A percentile compares a stretch with the other conserved stretches of the same genome.
These are phyloP conservation scores for Phytophthora melonis DNA, from an alignment of 352 stramenopile genomes.

Conservation along the genomic window DNA sequence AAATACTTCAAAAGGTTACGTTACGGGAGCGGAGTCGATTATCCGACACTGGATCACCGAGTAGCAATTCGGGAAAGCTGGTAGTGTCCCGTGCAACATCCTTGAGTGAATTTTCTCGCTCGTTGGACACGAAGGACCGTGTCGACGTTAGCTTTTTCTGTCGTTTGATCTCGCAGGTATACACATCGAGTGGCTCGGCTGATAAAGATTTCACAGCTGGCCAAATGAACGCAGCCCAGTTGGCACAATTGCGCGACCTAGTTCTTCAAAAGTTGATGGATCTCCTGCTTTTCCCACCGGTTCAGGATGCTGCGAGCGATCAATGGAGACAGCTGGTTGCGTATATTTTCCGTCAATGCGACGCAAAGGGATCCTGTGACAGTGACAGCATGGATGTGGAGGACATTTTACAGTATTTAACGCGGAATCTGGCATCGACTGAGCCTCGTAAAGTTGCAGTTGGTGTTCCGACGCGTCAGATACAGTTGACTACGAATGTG, in stretches of 20 bases:
- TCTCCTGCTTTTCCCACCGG: slow-evolving; percentile 60
- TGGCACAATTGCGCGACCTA: slow-evolving; percentile 55
- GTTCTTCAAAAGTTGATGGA: slow-evolving; percentile 80
- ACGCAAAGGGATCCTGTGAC: slow-evolving; percentile 28
- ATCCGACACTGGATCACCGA: slow-evolving; percentile 20
- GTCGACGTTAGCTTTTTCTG: slow-evolving; percentile 85
- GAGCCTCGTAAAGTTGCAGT: slow-evolving; percentile 33
- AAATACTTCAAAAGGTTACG: slow-evolving; percentile 52
- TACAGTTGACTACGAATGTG: slow-evolving; percentile 43
- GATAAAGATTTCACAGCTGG: slow-evolving; percentile 39
- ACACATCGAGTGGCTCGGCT: slow-evolving; percentile 39
- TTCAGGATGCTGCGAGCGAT: slow-evolving; percentile 40
- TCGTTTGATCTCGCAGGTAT: slow-evolving; percentile 77
- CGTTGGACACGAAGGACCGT: slow-evolving; percentile 38
- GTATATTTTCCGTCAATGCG: slow-evolving; percentile 63
- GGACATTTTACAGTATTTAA: slow-evolving; percentile 75
- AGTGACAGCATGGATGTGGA: slow-evolving; percentile 52
- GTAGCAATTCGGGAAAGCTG: slow-evolving; percentile 19
- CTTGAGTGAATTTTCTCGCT: slow-evolving; percentile 35
- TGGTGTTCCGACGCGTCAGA: slow-evolving; percentile 34
- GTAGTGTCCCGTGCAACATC: slow-evolving; percentile 24
- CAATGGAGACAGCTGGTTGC: slow-evolving; percentile 78
- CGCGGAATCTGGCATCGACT: slow-evolving; percentile 48
- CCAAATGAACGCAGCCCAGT: slow-evolving; percentile 48
- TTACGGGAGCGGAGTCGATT: slow-evolving; percentile 25